Evolutionary conservation across 1,284 basidiomycete species (phyloP).

Genomic region (Puccinia brachypodii): DNA sequence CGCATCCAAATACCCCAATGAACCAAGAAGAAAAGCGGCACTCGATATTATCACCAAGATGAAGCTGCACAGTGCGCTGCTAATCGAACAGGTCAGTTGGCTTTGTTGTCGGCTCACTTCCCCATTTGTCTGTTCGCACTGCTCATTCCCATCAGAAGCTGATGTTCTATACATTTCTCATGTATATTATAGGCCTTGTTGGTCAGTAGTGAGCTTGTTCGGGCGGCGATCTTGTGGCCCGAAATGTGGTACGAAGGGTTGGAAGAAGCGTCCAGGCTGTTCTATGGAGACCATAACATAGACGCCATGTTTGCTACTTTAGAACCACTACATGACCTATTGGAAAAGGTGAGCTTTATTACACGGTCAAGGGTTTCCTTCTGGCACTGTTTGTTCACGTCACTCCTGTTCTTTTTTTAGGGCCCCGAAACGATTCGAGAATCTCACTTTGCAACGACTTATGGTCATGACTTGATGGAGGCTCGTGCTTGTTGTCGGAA

Average conservation of each 20-base stretch:
- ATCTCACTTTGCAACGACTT: constrained; percentile 91
- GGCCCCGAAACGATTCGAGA: constrained; percentile 92
- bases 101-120: constrained; percentile 36
- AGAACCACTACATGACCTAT: constrained; percentile 88
- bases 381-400: not conserved
- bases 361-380: not conserved
- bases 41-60: constrained; percentile 87
- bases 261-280: constrained; percentile 94
- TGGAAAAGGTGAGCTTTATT: constrained; percentile 71
- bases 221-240: constrained; percentile 98
- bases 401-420: constrained; percentile 58
- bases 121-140: not conserved
- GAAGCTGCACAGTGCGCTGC: constrained; percentile 81
- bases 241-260: constrained; percentile 99
- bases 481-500: constrained; percentile 89
- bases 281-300: constrained; percentile 98
- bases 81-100: constrained; percentile 77
- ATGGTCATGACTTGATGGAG: constrained; percentile 87
- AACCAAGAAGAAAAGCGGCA: constrained; percentile 78
- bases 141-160: not conserved
- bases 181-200: constrained; percentile 68
- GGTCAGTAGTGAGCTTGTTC: constrained; percentile 91
- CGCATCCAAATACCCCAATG: constrained; percentile 91
- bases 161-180: not conserved
- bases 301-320: constrained; percentile 95